Conservation (phyloP, 352 stramenopile genomes). For the Thalassiosira exigua region DNA sequence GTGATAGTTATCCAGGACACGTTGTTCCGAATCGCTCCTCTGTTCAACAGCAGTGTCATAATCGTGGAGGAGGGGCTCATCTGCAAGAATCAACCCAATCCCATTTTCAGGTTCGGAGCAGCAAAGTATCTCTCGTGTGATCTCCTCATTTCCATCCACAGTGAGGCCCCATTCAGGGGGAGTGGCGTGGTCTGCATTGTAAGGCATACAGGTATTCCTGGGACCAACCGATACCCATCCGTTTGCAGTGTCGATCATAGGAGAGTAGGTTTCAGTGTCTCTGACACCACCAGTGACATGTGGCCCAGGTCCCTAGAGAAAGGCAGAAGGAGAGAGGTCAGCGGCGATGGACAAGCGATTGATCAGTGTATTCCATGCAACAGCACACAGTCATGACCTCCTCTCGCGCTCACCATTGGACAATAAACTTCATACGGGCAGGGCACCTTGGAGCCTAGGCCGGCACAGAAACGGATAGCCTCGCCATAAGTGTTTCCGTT, state of each 20-base stretch:
- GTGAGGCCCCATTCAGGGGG: conserved; percentile 28
- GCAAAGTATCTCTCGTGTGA: no score
- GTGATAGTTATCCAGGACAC: conserved; percentile 25
- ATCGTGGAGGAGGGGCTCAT: not conserved
- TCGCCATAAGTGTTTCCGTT: conserved; percentile 15
- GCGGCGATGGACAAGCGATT: no score
- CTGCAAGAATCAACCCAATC: not conserved
- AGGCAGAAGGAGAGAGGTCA: no score
- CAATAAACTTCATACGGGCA: conserved; percentile 26
- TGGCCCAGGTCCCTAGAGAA: conserved; percentile 15
- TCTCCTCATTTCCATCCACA: no score
- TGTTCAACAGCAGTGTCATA: not conserved
- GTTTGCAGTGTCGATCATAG: conserved; percentile 42
- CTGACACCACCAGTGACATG: conserved; percentile 10
- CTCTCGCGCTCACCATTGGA: no score
- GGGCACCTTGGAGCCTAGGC: conserved; percentile 12
- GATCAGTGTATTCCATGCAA: no score
- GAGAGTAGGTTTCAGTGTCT: conserved; percentile 13
- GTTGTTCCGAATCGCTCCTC: conserved; percentile 10
- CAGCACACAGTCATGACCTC: no score
- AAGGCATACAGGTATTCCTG: conserved; percentile 30
- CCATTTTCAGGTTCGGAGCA: not conserved
- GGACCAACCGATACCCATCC: conserved; percentile 39
- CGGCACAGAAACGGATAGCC: conserved; percentile 28
- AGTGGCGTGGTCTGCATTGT: conserved; percentile 13